A percentile compares a stretch with the other conserved stretches of the same genome.
phyloP scores from a whole-genome alignment of 202 grass and related monocot species.

The Musa balbisiana region DNA sequence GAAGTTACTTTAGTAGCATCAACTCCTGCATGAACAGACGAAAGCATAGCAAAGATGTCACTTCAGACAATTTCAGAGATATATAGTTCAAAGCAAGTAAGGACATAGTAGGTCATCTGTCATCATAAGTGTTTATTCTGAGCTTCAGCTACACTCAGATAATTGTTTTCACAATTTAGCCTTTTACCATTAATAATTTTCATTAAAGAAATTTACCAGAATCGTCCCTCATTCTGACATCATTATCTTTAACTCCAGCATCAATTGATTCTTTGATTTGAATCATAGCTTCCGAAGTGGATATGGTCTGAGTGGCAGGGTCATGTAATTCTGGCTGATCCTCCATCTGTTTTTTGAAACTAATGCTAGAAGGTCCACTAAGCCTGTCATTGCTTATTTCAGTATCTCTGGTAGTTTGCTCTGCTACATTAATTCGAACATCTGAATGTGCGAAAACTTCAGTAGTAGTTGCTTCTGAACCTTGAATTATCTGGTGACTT shows the following conservation, averaged over 20 bases:
- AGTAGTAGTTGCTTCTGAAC: not conserved
- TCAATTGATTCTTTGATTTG: not conserved
- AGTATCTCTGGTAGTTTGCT: not conserved
- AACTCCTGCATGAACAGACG: not conserved
- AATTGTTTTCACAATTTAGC: no score
- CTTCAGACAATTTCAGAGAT: not conserved
- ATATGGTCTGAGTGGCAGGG: not conserved
- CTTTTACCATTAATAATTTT: no score
- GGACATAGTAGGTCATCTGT: no score
- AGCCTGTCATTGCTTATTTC: slow-evolving; percentile 10
- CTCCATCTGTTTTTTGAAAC: not conserved
- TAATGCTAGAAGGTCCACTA: no score
- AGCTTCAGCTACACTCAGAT: no score
- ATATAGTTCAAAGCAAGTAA: not conserved
- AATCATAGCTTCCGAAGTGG: not conserved
- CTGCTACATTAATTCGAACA: not conserved
- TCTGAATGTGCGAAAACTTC: not conserved
- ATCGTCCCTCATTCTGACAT: no score
- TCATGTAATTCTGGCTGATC: not conserved
- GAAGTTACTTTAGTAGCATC: not conserved
- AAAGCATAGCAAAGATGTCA: not conserved
- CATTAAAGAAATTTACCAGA: slow-evolving; percentile 16
- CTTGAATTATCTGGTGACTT: not conserved
- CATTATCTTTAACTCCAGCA: not conserved
- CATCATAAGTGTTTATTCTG: no score